Percentiles rank a stretch among this genome's conserved stretches.
Evolutionary conservation across 129 eudicot species (phyloP).

Genomic region (Oenanthe sinensis): DNA sequence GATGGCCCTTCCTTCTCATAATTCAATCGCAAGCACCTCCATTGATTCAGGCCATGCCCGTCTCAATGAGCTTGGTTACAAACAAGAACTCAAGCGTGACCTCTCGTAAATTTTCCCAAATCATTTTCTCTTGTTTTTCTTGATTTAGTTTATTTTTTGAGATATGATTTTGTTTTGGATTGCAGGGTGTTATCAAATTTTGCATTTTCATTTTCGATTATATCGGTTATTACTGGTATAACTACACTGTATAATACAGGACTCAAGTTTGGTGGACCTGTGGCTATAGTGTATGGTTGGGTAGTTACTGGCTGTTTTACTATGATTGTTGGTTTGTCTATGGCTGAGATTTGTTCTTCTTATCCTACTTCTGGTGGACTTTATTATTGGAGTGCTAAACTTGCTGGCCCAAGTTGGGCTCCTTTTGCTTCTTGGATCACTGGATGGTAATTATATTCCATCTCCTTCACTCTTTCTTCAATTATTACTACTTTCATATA

Average conservation of each 20-base stretch:
- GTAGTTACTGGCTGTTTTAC: constrained; percentile 67
- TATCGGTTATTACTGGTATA: constrained; percentile 91
- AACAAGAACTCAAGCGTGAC: constrained; percentile 99
- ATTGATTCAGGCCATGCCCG: constrained; percentile 74
- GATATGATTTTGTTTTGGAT: neutral
- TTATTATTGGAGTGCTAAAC: constrained; percentile 98
- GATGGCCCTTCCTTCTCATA: constrained; percentile 17
- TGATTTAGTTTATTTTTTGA: neutral
- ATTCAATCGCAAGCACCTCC: constrained; percentile 19
- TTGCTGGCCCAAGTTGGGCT: constrained; percentile 93
- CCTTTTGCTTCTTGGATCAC: constrained; percentile 99
- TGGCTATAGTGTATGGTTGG: constrained; percentile 82
- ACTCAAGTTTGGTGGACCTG: constrained; percentile 80
- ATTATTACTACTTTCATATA: neutral
- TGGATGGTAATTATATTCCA: constrained; percentile 55
- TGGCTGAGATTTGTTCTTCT: constrained; percentile 98
- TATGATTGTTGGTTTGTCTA: constrained; percentile 86
- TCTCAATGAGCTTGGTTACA: constrained; percentile 67
- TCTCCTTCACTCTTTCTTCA: neutral
- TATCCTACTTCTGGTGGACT: constrained; percentile 98
- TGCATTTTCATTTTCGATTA: constrained; percentile 89
- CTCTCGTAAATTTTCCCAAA: constrained; percentile 63
- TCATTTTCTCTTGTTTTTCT: neutral
- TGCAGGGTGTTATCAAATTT: constrained; percentile 93
- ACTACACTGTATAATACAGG: constrained; percentile 82